Conservation (phyloP, 2,329 filamentous ascomycete species). For the Neurospora sp. region DNA sequence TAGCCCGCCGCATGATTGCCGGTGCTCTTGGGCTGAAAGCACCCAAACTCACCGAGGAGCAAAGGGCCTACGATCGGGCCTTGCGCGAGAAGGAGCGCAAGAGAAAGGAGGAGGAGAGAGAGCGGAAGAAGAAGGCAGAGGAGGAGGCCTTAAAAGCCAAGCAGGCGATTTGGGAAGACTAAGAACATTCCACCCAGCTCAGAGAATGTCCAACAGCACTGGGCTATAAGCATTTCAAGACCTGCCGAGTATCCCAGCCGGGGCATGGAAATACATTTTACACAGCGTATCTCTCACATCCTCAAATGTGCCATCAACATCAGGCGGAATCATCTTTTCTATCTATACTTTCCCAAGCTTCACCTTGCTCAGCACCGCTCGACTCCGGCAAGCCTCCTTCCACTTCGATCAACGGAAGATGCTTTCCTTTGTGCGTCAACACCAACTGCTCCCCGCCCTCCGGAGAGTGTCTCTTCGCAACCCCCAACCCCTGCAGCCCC, state of each 20-base stretch:
- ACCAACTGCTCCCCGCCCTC: conserved; percentile 30
- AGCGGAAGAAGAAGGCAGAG: conserved; percentile 48
- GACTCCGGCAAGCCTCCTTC: not conserved
- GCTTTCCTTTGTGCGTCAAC: conserved; percentile 41
- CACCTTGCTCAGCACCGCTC: not conserved
- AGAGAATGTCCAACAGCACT: not conserved
- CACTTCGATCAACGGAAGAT: conserved; percentile 14
- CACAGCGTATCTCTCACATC: not conserved
- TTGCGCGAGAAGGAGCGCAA: conserved; percentile 78
- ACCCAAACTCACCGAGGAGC: conserved; percentile 77
- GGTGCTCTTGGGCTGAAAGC: conserved; percentile 74
- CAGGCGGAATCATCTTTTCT: not conserved
- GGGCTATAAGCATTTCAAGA: too few relatives aligned
- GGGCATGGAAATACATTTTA: not conserved
- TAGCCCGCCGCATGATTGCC: conserved; percentile 82
- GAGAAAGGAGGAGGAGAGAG: conserved; percentile 61
- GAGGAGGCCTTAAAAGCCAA: conserved; percentile 67
- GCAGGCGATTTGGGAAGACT: conserved; percentile 79
- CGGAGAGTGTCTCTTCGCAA: conserved; percentile 33
- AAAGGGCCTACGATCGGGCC: conserved; percentile 75
- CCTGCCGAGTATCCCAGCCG: not conserved
- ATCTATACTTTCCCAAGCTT: not conserved
- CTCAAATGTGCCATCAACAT: not conserved
- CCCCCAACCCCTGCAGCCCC: conserved; percentile 51
- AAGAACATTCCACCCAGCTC: conserved; percentile 9